Evolutionary conservation across 345 rosid species (phyloP), one percentile per base, ranked within the genome.

Genomic region (Noccaea caerulescens): DNA sequence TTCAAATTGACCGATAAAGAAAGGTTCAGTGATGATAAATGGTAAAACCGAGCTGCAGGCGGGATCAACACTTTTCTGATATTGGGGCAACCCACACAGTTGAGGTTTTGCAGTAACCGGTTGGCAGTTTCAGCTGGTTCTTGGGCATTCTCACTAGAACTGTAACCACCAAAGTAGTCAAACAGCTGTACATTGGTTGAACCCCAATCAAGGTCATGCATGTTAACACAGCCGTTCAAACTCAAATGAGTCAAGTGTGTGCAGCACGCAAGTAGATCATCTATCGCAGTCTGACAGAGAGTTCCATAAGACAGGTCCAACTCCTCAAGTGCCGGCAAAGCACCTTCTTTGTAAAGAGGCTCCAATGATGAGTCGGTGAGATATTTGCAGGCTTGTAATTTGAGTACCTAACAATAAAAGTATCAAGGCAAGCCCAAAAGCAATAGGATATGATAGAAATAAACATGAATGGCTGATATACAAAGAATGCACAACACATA

Each of bases 161-260:
- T 60, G 66, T 57, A 44, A 14, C 43, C 72, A 43, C 73, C 72
- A 18, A 76, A 76, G 14, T 76, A 58, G 73, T 82, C 83, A 62
- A 82, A 57, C 60, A 58, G 80, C 54, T 72, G 84, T 58, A 73
- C 84, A 78, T 73, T 80, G 79, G 64, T 72, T 64, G 78, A 77
- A 73, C 85, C 89, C 99, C 98, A 94, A 74, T 90, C 85, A 52
- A 94, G 88, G 83, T 94, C 96, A 75, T 92, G 98, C 96, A 94
- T 85, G 74, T 92, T 94, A 45, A 76, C 81, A 73, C 97, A 94
- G 67, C 97, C 99, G 58, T 88, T 92, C 86, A 94, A 86, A 83
- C 97, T 91, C 82, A 92, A 71, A 68, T 89, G 99, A 58, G 96
- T 94, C 68, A 94, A 87, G 73, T 88, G 93, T 8, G 92, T 90